These are phyloP conservation scores for Mucor mucedo DNA, from an alignment of 371 early-diverging fungal genomes.

Conservation along the genomic window DNA sequence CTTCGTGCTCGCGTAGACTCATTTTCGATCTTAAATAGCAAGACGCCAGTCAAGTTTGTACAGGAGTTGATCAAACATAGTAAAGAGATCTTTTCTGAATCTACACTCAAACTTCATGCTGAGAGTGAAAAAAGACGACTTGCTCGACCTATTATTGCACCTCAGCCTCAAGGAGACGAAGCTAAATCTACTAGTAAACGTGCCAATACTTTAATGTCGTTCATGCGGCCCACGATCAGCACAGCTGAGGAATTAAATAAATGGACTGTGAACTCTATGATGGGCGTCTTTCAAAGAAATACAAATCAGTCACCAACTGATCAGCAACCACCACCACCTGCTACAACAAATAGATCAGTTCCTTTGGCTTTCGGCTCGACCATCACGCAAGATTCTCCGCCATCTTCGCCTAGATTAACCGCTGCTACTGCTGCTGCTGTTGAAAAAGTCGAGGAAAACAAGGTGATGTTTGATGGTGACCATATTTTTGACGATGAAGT, in stretches of 20 bases:
- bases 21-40: slow-evolving; percentile 57
- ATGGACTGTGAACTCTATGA: slow-evolving; percentile 36
- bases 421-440: slow-evolving; percentile 5
- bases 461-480: slow-evolving; percentile 29
- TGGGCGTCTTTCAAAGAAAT: slow-evolving; percentile 45
- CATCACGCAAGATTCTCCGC: slow-evolving; percentile 40
- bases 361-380: slow-evolving; percentile 32
- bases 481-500: slow-evolving; percentile 23
- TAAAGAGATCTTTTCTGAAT: slow-evolving; percentile 39
- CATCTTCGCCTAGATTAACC: slow-evolving; percentile 27
- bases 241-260: slow-evolving; percentile 23
- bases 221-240: slow-evolving; percentile 36
- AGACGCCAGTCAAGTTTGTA: slow-evolving; percentile 53
- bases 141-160: slow-evolving; percentile 36
- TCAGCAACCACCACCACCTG: slow-evolving; percentile 4
- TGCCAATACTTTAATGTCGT: slow-evolving; percentile 37
- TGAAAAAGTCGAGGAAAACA: neutral
- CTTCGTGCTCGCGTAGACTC: slow-evolving; percentile 58
- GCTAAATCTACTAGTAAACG: slow-evolving; percentile 19
- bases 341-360: slow-evolving; percentile 12
- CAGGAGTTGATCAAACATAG: slow-evolving; percentile 55
- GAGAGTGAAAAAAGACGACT: slow-evolving; percentile 50
- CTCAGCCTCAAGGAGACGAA: slow-evolving; percentile 13
- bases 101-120: slow-evolving; percentile 35
- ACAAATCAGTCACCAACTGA: neutral